Evolutionary conservation across 352 stramenopile species (phyloP).

Genomic region (Pythium vanterpoolii): DNA sequence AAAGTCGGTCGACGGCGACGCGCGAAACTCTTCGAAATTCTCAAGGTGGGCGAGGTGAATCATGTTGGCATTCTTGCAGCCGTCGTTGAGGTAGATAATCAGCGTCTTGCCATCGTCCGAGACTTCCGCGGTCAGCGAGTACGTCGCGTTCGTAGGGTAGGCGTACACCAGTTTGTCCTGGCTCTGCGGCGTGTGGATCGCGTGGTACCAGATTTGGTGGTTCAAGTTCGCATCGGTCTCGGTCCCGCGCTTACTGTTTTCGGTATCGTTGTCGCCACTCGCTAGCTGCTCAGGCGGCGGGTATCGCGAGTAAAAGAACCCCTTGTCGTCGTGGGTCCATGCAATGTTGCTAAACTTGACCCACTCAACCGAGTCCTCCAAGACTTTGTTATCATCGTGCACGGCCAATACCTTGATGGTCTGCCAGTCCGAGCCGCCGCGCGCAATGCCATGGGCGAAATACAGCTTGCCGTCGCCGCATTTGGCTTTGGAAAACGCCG

Average conservation of each 20-base stretch:
- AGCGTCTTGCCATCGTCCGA: conserved; percentile 79
- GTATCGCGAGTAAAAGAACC: conserved; percentile 87
- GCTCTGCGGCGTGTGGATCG: conserved; percentile 58
- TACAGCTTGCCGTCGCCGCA: conserved; percentile 61
- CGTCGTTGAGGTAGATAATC: conserved; percentile 73
- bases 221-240: conserved; percentile 78
- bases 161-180: conserved; percentile 78
- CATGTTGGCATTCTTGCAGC: conserved; percentile 90
- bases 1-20: conserved; percentile 24
- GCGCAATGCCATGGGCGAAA: conserved; percentile 80
- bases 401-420: conserved; percentile 84
- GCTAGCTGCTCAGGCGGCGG: conserved; percentile 59
- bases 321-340: conserved; percentile 80
- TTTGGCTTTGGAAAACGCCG: conserved; percentile 74
- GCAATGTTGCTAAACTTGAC: conserved; percentile 86
- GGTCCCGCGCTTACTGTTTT: conserved; percentile 60
- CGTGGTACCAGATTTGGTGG: conserved; percentile 83
- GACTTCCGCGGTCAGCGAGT: conserved; percentile 60
- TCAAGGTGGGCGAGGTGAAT: conserved; percentile 65
- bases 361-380: conserved; percentile 83
- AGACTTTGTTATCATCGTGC: conserved; percentile 56
- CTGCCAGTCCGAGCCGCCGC: conserved; percentile 84
- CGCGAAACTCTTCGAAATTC: conserved; percentile 48
- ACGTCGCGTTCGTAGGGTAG: conserved; percentile 73
- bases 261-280: conserved; percentile 35